Conservation (phyloP, 495 filamentous ascomycete genomes). For the Trichoderma virens region DNA sequence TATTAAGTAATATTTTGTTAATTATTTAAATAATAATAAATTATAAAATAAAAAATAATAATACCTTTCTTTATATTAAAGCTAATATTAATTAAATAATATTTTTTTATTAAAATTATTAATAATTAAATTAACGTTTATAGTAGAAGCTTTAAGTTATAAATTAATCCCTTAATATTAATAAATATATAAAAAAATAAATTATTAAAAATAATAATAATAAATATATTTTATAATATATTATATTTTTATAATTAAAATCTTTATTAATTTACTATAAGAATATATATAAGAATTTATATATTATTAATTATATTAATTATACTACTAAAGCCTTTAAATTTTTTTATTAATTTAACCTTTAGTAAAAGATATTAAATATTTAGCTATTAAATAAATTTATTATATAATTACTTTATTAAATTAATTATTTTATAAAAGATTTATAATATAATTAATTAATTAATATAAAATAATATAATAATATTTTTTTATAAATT, state of each 20-base stretch:
- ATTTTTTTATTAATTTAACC: neutral
- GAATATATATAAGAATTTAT: neutral
- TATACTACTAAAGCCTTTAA: neutral
- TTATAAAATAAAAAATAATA: neutral
- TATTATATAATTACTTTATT: neutral
- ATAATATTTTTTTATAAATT: constrained; percentile 2
- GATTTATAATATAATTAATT: constrained; percentile 9
- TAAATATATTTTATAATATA: constrained; percentile 11
- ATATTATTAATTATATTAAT: neutral
- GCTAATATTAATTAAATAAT: constrained; percentile 9
- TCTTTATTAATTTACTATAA: neutral
- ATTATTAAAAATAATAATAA: constrained; percentile 5
- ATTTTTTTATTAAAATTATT: neutral
- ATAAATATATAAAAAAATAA: constrained; percentile 9
- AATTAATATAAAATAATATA: neutral
- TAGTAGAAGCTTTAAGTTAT: neutral
- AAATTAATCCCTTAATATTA: neutral
- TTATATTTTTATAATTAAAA: neutral
- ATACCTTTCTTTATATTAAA: constrained; percentile 2
- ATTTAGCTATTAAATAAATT: constrained; percentile 2
- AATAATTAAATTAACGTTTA: neutral
- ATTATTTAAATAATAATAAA: constrained; percentile 7
- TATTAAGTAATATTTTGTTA: neutral
- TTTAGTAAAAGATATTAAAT: neutral
- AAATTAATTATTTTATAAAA: neutral